A percentile compares a stretch with the other conserved stretches of the same genome.
These are phyloP conservation scores for Coemansia sp. DNA, from an alignment of 192 early-diverging fungal species.

Conservation along the genomic window DNA sequence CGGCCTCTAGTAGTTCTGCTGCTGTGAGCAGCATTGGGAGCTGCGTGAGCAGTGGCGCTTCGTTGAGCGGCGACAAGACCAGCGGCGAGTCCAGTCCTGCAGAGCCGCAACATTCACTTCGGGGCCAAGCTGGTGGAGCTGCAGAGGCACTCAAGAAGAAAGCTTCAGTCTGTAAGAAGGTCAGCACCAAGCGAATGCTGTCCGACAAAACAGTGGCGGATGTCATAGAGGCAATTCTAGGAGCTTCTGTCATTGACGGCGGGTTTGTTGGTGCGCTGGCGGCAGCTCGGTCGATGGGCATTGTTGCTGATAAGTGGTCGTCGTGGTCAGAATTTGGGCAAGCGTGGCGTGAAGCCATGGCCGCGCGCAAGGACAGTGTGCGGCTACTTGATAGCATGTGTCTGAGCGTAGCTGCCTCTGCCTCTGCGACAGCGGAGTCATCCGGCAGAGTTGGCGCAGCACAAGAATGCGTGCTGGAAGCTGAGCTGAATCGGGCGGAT, in stretches of 20 bases:
- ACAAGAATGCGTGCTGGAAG: slow-evolving; percentile 16
- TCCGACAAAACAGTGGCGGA: slow-evolving; percentile 86
- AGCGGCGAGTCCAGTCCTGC: background rate
- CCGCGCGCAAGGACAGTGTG: slow-evolving; percentile 15
- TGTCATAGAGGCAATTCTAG: slow-evolving; percentile 79
- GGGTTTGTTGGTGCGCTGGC: slow-evolving; percentile 55
- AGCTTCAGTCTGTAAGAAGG: background rate
- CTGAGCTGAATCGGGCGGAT: slow-evolving; percentile 35
- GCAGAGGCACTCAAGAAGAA: background rate
- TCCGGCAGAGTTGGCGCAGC: background rate
- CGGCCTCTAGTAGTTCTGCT: background rate
- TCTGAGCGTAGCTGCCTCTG: background rate
- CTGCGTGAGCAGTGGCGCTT: background rate
- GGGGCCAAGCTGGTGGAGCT: background rate
- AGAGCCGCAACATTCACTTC: background rate
- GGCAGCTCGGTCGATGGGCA: slow-evolving; percentile 56
- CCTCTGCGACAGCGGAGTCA: background rate
- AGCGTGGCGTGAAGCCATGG: slow-evolving; percentile 19
- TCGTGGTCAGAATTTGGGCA: slow-evolving; percentile 30
- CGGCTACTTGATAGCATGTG: slow-evolving; percentile 14
- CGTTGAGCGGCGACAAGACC: background rate
- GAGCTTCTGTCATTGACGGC: slow-evolving; percentile 66
- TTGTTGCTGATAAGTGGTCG: slow-evolving; percentile 31
- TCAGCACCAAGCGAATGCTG: slow-evolving; percentile 38
- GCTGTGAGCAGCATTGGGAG: background rate